Evolutionary conservation across 345 rosid genomes (phyloP), one percentile per base, ranked within the genome.

Genomic region (Raphanus sativus): DNA sequence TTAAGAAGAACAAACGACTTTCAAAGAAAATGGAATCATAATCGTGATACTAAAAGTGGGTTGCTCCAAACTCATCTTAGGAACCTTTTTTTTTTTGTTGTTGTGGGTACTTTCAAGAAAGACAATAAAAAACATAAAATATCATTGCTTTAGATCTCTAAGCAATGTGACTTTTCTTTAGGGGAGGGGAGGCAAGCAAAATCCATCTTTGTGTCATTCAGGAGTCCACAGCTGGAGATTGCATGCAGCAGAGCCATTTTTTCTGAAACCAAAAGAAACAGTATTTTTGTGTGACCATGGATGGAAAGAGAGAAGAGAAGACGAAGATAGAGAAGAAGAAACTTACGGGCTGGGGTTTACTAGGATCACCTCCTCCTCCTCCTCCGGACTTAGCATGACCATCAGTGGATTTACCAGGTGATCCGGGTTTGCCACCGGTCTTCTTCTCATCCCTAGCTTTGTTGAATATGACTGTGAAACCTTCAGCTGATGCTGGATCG

Each of bases 401-500:
- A 63, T 89, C 84, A 10, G 66, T 83, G 65, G 16, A 82, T 86
- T 87, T 85, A 71, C 83, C 88, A 0, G 97, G 97, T 66, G 94
- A 88, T 21, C 89, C 91, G 0, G 89, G 87, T 74, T 86, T 80
- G 72, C 87, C 93, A 70, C 91, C 94, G 0, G 97, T 90, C 83
- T 94, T 95, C 70, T 90, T 95, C 88, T 95, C 99, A 86, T 95
- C 89, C 83, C 97, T 88, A 67, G 96, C 99, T 85, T 90, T 87
- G 86, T 92, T 92, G 73, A 95, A 95, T 65, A 90, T 95, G 81
- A 88, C 98, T 25, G 98, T 95, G 79, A 90, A 95, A 55, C 98
- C 98, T 82, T 92, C 98, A 13, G 97, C 98, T 34, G 98, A 94
- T 62, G 98, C 96, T 66, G 98, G 98, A 81, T 94, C 97, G 84